phyloP scores from a whole-genome alignment of 2,329 filamentous ascomycete genomes.

The Clathrospora elynae region DNA sequence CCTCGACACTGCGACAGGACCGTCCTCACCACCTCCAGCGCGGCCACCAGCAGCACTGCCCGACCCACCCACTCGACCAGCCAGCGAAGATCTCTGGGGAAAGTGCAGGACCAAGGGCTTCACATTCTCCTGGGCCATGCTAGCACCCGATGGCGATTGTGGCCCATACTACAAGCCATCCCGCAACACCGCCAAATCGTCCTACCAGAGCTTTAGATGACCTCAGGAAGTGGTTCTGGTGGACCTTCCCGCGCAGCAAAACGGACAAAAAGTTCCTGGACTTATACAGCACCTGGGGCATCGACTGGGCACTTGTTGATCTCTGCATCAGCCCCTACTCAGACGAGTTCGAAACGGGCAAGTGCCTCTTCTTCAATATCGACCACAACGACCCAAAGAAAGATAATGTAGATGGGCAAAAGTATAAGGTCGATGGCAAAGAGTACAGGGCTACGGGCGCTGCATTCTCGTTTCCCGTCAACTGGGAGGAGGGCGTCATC shows the following conservation, averaged over 20 bases:
- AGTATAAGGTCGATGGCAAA: conserved; percentile 14
- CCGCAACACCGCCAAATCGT: conserved; percentile 11
- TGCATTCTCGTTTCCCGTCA: conserved; percentile 19
- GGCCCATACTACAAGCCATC: conserved; percentile 14
- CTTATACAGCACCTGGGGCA: conserved; percentile 21
- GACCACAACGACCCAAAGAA: conserved; percentile 12
- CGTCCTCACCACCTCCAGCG: conserved; percentile 15
- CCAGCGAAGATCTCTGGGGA: conserved; percentile 13
- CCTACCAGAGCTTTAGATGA: conserved; percentile 9
- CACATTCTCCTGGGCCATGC: conserved; percentile 19
- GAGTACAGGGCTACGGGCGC: conserved; percentile 21
- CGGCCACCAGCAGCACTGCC: conserved; percentile 9
- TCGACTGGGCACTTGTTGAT: conserved; percentile 19
- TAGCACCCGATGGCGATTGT: conserved; percentile 10
- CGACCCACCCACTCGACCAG: conserved; percentile 5
- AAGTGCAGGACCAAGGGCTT: conserved; percentile 21
- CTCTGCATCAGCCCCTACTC: conserved; percentile 19
- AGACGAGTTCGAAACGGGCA: conserved; percentile 18
- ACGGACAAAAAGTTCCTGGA: conserved; percentile 11
- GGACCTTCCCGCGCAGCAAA: conserved; percentile 2
- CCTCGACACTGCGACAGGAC: neutral
- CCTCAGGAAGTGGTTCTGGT: conserved; percentile 20
- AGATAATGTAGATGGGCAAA: conserved; percentile 14
- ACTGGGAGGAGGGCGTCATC: conserved; percentile 23
- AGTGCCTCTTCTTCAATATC: conserved; percentile 15